Evolutionary conservation across 139 green algal species (phyloP).

Genomic region (Tetradesmus lagerheimii): DNA sequence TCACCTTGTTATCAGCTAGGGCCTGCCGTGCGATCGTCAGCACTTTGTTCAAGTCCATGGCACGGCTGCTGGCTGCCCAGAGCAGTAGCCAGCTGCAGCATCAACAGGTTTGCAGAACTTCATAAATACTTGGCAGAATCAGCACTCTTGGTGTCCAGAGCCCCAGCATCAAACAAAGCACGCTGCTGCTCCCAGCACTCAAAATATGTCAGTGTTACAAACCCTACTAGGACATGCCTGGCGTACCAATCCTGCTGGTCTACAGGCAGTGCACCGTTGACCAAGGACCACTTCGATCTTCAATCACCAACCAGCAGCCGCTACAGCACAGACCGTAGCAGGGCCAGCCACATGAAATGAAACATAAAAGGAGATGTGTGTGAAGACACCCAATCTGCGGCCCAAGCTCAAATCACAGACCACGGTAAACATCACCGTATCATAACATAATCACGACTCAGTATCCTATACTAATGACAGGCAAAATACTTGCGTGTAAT

Average conservation of each 20-base stretch:
- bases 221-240: not conserved
- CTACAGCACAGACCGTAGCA: not conserved
- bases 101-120: not conserved
- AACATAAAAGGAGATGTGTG: no score
- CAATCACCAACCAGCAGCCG: not conserved
- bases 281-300: not conserved
- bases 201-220: no score
- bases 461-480: not conserved
- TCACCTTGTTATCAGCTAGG: constrained; percentile 16
- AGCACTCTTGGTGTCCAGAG: no score
- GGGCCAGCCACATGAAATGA: no score
- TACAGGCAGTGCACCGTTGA: not conserved
- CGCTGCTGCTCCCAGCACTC: no score
- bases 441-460: no score
- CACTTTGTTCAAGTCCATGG: constrained; percentile 14
- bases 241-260: not conserved
- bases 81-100: no score
- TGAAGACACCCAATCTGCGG: no score
- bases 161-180: no score
- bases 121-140: no score
- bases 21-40: not conserved
- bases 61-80: not conserved
- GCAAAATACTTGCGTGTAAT: not conserved
- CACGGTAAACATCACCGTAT: no score
- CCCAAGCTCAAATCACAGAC: no score